Percentiles rank a stretch among this genome's conserved stretches.
Evolutionary conservation across 768 basidiomycete species (phyloP).

Genomic region (Scleroderma citrinum): DNA sequence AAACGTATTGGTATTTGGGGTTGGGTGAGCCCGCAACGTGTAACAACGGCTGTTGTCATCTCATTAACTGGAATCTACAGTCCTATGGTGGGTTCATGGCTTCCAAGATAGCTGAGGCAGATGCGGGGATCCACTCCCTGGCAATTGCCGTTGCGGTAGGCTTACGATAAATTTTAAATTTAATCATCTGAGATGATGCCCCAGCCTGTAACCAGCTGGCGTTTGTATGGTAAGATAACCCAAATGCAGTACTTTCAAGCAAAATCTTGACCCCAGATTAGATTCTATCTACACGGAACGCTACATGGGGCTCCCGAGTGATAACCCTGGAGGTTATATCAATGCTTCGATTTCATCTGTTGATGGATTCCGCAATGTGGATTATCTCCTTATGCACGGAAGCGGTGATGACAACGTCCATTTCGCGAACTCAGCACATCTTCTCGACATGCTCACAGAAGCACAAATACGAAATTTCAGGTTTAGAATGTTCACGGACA

Average conservation of each 20-base stretch:
- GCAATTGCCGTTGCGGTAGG: slow-evolving; percentile 85
- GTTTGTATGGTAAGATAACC: slow-evolving; percentile 56
- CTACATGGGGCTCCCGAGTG: slow-evolving; percentile 82
- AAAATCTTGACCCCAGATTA: slow-evolving; percentile 20
- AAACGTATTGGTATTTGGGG: slow-evolving; percentile 95
- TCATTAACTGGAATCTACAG: slow-evolving; percentile 32
- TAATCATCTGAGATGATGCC: slow-evolving; percentile 10
- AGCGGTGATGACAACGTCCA: slow-evolving; percentile 98
- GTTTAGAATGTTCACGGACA: slow-evolving; percentile 97
- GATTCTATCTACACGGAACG: slow-evolving; percentile 97
- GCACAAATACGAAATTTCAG: slow-evolving; percentile 66
- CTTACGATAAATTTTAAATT: not conserved
- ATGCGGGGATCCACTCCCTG: slow-evolving; percentile 83
- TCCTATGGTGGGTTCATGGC: slow-evolving; percentile 97
- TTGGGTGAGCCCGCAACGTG: slow-evolving; percentile 58
- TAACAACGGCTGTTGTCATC: slow-evolving; percentile 2
- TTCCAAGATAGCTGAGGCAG: slow-evolving; percentile 85
- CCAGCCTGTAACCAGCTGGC: slow-evolving; percentile 86
- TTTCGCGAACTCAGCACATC: slow-evolving; percentile 81
- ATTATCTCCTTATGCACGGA: slow-evolving; percentile 87
- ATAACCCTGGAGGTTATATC: slow-evolving; percentile 83
- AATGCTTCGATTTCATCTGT: slow-evolving; percentile 87
- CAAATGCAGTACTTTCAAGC: not conserved
- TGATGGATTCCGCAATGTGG: slow-evolving; percentile 72
- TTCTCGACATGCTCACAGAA: slow-evolving; percentile 89